Base-by-base conservation (phyloP, 2,329 filamentous ascomycete species). In the Xylaria sp. region DNA sequence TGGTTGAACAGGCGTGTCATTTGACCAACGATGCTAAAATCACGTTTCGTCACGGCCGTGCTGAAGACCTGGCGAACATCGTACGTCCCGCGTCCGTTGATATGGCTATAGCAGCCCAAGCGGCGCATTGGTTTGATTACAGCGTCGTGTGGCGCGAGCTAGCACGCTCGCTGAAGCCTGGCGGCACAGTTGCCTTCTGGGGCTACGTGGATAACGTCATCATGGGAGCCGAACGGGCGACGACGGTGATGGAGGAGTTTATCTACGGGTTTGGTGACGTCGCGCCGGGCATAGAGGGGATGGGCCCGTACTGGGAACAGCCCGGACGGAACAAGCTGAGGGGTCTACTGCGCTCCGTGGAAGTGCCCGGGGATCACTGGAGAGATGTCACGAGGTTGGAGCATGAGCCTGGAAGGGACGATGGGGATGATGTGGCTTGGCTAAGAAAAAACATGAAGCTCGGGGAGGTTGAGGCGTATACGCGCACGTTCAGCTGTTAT, bases 111-210 rank as follows among this genome's bases (percentile, higher is more conserved):
- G 75, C 80, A 4, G 81, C 78, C 7, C 86, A 90, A 68, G 81
- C 87, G 7, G 85, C 86, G 40, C 87, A 90, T 71, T 90, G 87
- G 87, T 90, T 90, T 72, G 80, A 89, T 71, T 85, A 84, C 68
- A 40, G 64, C 7, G 78, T 76, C 38, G 79, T 83, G 3, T 90
- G 85, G 83, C 79, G 79, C 0, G 82, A 85, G 68, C 71, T 89
- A 59, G 76, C 75, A 9, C 79, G 85, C 11, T 80, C 86, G 7
- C 74, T 88, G 40, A 78, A 82, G 49, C 72, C 73, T 1, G 83
- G 83, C 13, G 87, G 86, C 15, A 85, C 84, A 0, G 67, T 90
- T n/a, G 86, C 86, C 0, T 86, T 87, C 70, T 89, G 83, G 84
- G 86, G 86, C 1, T 90, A 90, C 73, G 86, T 85, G 68, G 87